A percentile compares a stretch with the other conserved stretches of the same genome.
Conservation (phyloP, 805 yeast species). For the Candida yuanshanica region DNA sequence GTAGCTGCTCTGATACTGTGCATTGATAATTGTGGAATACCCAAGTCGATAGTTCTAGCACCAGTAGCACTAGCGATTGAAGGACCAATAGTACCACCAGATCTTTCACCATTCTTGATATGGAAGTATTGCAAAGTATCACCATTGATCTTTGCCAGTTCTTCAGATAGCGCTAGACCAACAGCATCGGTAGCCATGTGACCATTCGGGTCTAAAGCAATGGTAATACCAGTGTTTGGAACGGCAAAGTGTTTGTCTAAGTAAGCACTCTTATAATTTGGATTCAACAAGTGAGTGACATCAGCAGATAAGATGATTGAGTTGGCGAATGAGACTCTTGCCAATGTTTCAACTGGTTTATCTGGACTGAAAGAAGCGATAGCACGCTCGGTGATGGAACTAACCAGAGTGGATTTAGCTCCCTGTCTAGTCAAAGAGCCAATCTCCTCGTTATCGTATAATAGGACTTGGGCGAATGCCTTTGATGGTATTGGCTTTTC, state of each 20-base stretch:
- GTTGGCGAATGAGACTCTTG: constrained; percentile 55
- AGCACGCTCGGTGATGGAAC: constrained; percentile 56
- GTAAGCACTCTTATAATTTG: constrained; percentile 65
- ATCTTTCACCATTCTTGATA: constrained; percentile 75
- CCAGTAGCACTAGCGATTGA: constrained; percentile 57
- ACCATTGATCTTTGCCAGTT: constrained; percentile 58
- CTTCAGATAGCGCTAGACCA: constrained; percentile 65
- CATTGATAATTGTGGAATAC: constrained; percentile 82
- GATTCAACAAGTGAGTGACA: constrained; percentile 77
- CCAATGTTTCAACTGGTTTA: constrained; percentile 17
- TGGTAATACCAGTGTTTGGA: constrained; percentile 70
- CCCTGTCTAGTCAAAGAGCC: constrained; percentile 81
- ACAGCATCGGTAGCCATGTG: constrained; percentile 80
- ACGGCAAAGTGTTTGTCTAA: constrained; percentile 74
- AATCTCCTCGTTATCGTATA: constrained; percentile 78
- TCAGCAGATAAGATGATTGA: constrained; percentile 79
- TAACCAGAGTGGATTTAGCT: constrained; percentile 71
- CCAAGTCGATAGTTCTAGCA: constrained; percentile 73
- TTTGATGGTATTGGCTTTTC: constrained; percentile 29
- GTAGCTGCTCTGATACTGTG: constrained; percentile 79
- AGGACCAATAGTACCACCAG: constrained; percentile 90
- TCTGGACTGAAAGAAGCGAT: constrained; percentile 20
- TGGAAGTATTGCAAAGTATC: constrained; percentile 78
- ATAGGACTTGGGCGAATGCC: constrained; percentile 52
- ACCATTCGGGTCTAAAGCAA: constrained; percentile 73